Conservation (phyloP, 2,329 filamentous ascomycete species). For the Dactylellina cionopaga region DNA sequence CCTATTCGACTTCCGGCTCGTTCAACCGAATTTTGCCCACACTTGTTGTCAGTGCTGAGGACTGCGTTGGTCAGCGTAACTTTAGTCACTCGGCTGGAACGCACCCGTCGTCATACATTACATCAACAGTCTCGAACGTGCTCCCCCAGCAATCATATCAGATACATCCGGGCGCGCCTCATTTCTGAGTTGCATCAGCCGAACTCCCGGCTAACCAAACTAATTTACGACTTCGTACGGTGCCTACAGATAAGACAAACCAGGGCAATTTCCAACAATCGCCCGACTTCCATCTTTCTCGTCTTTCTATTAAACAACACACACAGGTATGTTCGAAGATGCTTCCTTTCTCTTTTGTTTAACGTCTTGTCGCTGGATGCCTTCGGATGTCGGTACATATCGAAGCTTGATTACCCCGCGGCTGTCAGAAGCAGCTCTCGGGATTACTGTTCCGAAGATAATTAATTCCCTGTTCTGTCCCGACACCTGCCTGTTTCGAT, state of each 20-base stretch:
- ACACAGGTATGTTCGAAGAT: constrained; percentile 4
- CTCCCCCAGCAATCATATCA: not conserved
- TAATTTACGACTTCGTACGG: not conserved
- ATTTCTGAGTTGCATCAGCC: constrained; percentile 1
- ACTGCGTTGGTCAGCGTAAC: constrained; percentile 32
- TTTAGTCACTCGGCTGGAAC: not conserved
- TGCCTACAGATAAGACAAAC: not conserved
- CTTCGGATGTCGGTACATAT: too few species aligned
- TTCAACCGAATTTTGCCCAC: constrained; percentile 24
- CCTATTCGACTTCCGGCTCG: constrained; percentile 23
- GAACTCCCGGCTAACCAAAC: not conserved
- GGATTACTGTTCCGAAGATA: too few species aligned
- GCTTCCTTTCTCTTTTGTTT: too few species aligned
- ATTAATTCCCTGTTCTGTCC: too few species aligned
- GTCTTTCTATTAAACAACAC: not conserved
- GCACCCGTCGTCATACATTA: constrained; percentile 23
- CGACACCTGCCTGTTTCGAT: too few species aligned
- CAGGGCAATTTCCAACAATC: constrained; percentile 10
- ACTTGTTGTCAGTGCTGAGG: constrained; percentile 22
- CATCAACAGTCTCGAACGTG: constrained; percentile 44
- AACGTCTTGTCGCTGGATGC: too few species aligned
- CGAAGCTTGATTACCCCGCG: too few species aligned
- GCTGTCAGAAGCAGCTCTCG: too few species aligned
- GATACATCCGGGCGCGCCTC: not conserved
- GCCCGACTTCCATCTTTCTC: not conserved